Evolutionary conservation across 164 flowering plant genomes (phyloP), one percentile per base, ranked within the genome.

Genomic region (Umbilicus rupestris): DNA sequence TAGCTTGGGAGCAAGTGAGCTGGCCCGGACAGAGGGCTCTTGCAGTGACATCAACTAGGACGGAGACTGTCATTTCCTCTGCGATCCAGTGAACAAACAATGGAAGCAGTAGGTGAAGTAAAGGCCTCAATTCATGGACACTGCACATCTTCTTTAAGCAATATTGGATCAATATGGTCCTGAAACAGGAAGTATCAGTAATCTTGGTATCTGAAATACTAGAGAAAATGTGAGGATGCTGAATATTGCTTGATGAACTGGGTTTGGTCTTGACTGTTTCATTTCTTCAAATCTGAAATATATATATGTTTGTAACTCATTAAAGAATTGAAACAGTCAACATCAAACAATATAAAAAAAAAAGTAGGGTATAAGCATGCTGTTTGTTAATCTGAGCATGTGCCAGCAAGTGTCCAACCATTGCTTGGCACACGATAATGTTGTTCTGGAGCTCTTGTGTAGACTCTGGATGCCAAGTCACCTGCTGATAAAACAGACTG

Each of bases 61-160:
- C 88, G 3, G 97, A 84, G 66, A 84, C 90, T 1, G 97, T 85
- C 95, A 88, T 91, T 71, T 88, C 93, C 70, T 83, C 89, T 1
- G 95, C 97, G 3, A 88, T 70, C 95, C 95, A 91, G 19, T 88
- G 91, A 7, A 88, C 57, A 67, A 78, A 81, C 2, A 90, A 84
- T 20, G 97, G 91, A 4, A 87, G 60, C 28, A 91, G 68, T 33
- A 91, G 73, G 68, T 84, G 88, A 22, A 63, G 44, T n/a, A 63
- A 20, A 37, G 65, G 65, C 45, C 17, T 29, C 45, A 63, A 39
- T 5, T 63, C 44, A 20, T 24, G n/a, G 29, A 63, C 5, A 17
- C 46, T 26, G 42, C 46, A 0, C 29, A 20, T 41, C 22, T 19
- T 63, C 30, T 7, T 29, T 41, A 29, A 9, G 26, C 65, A 35